Conservation (phyloP, 179 eudicot genomes). For the Vitellaria paradoxa region DNA sequence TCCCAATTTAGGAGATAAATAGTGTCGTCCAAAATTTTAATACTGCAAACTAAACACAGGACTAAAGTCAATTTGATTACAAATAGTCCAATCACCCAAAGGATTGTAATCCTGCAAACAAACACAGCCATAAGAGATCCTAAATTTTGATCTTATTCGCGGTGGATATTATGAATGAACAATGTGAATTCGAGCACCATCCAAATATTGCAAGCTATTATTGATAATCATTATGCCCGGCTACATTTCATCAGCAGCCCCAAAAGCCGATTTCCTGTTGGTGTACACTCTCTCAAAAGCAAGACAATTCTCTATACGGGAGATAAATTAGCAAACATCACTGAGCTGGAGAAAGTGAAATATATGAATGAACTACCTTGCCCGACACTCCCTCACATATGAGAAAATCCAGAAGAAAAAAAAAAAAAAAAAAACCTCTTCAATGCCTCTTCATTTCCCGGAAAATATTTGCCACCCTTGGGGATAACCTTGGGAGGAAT, state of each 20-base stretch:
- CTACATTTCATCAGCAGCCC: conserved; percentile 10
- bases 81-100: too few relatives aligned
- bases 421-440: conserved; percentile 15
- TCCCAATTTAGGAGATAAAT: too few relatives aligned
- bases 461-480: conserved; percentile 69
- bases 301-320: too few relatives aligned
- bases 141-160: not conserved
- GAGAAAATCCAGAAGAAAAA: not conserved
- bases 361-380: not conserved
- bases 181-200: not conserved
- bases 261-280: not conserved
- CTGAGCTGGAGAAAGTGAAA: too few relatives aligned
- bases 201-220: not conserved
- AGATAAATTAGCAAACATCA: too few relatives aligned
- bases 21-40: too few relatives aligned
- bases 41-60: too few relatives aligned
- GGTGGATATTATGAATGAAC: not conserved
- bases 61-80: too few relatives aligned
- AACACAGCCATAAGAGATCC: too few relatives aligned
- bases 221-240: not conserved
- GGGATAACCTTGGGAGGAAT: conserved; percentile 84
- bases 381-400: not conserved
- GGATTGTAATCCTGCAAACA: too few relatives aligned
- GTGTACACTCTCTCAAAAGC: too few relatives aligned
- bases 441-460: conserved; percentile 78